Base-by-base conservation (phyloP, 2,329 filamentous ascomycete genomes). In the Onygenales sp. region DNA sequence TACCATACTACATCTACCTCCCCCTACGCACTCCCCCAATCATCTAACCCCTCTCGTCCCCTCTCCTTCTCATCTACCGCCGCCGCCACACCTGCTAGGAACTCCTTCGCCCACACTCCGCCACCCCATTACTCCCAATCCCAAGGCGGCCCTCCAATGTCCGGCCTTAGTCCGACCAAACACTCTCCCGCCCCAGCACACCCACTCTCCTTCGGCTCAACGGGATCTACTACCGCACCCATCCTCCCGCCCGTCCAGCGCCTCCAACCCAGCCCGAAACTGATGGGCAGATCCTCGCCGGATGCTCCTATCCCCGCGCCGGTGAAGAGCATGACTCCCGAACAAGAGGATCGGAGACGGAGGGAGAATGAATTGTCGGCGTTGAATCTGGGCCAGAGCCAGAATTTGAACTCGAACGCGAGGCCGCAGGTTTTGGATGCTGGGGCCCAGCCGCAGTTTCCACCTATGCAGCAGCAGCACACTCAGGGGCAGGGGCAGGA, bases 141-240 rank as follows among this genome's bases (percentile, higher is more conserved):
- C 4, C 69, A 69, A 35, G 63, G 63, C 8, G 31, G 14, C 11
- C 59, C 68, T 51, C 61, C 67, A 7, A 60, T 73, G 46, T 75
- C 73, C 0, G 73, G 73, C 2, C 68, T 75, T 31, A 75, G 73
- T 33, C 73, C 73, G 10, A 74, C 66, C 11, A 76, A 76, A 56
- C 70, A 75, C 47, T 73, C 71, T 9, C 71, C 72, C 32, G 55
- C 59, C 1, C 57, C 55, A 36, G 50, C 58, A 9, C 65, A 69
- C 7, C 66, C 68, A 2, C 59, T 55, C 10, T 53, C 55, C 11
- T 54, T 52, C 44, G 47, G 35, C 27, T 47, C 50, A 14, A 50
- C 53, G 50, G 43, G 31, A 17, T 57, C 32, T 10, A 50, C 50
- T 3, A 50, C 44, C 33, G 65, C 69, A 2, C 63, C 70, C 0